These are phyloP conservation scores for Aspergillus sp. DNA, from an alignment of 2,329 filamentous ascomycete genomes.

Conservation along the genomic window DNA sequence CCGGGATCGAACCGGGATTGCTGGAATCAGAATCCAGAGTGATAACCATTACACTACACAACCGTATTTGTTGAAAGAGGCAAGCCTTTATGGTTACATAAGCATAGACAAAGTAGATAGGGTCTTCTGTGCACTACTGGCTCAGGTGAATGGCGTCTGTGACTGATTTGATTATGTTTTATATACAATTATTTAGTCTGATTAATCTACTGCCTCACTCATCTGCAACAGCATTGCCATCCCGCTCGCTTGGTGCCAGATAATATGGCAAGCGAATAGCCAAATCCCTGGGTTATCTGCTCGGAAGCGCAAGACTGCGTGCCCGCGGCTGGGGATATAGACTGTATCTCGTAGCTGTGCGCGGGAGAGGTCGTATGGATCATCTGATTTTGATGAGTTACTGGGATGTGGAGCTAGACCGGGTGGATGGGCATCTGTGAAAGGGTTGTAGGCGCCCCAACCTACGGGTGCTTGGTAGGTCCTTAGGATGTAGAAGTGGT, in stretches of 20 bases:
- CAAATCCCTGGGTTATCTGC: conserved; percentile 57
- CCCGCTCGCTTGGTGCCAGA: conserved; percentile 53
- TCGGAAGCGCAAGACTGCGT: conserved; percentile 58
- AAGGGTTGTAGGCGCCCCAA: conserved; percentile 44
- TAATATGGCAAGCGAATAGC: conserved; percentile 55
- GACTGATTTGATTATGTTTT: not conserved
- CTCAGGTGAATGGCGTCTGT: not conserved
- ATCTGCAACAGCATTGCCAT: conserved; percentile 45
- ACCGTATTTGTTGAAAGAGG: not conserved
- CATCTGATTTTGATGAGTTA: not conserved
- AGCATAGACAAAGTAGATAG: accelerated
- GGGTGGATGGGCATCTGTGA: conserved; percentile 25
- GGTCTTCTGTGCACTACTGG: no score
- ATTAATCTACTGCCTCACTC: not conserved
- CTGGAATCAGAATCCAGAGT: conserved; percentile 11
- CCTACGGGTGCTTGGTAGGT: conserved; percentile 32
- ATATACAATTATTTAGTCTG: not conserved
- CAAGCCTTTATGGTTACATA: accelerated
- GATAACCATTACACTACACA: conserved; percentile 12
- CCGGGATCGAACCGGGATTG: conserved; percentile 12
- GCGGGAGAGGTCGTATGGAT: conserved; percentile 28
- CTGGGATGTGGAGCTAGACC: conserved; percentile 14
- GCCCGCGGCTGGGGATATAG: conserved; percentile 55
- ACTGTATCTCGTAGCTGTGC: conserved; percentile 56
- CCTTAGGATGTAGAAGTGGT: conserved; percentile 38